A percentile compares a stretch with the other conserved stretches of the same genome.
Conservation (phyloP, 129 eudicot species). For the Centella asiatica region DNA sequence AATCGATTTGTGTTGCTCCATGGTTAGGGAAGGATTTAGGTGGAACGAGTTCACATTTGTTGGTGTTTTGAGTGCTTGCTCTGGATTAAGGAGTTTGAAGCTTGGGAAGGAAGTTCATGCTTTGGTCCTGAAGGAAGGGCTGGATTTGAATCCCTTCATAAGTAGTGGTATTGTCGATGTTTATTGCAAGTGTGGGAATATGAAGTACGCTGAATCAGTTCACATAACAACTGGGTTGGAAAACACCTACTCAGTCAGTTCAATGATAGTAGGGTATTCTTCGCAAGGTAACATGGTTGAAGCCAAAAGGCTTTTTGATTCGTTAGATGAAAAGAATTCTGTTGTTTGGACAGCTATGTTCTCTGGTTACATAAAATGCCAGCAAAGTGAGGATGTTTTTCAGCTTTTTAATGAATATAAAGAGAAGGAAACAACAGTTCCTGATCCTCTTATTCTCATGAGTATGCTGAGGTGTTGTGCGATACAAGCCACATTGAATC, state of each 20-base stretch:
- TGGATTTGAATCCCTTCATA: conserved; percentile 45
- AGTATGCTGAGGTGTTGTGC: conserved; percentile 63
- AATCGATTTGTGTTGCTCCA: conserved; percentile 35
- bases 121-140: conserved; percentile 40
- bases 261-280: conserved; percentile 85
- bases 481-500: conserved; percentile 46
- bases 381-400: conserved; percentile 45
- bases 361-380: conserved; percentile 60
- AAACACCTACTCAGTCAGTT: conserved; percentile 48
- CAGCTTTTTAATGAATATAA: conserved; percentile 44
- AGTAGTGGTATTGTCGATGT: conserved; percentile 66
- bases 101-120: conserved; percentile 77
- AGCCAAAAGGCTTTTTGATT: conserved; percentile 66
- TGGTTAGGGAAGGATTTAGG: conserved; percentile 41
- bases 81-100: conserved; percentile 47
- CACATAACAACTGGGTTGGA: conserved; percentile 23
- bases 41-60: conserved; percentile 70
- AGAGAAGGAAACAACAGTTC: conserved; percentile 22
- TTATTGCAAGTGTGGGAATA: conserved; percentile 68
- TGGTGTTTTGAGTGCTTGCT: conserved; percentile 56
- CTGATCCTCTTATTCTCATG: conserved; percentile 43
- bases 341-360: conserved; percentile 83
- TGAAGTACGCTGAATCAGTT: conserved; percentile 59
- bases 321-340: conserved; percentile 38
- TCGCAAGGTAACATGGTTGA: conserved; percentile 48